Evolutionary conservation across 441 rosid genomes (phyloP), one percentile per base, ranked within the genome.

Genomic region (Adansonia madagascariensis): DNA sequence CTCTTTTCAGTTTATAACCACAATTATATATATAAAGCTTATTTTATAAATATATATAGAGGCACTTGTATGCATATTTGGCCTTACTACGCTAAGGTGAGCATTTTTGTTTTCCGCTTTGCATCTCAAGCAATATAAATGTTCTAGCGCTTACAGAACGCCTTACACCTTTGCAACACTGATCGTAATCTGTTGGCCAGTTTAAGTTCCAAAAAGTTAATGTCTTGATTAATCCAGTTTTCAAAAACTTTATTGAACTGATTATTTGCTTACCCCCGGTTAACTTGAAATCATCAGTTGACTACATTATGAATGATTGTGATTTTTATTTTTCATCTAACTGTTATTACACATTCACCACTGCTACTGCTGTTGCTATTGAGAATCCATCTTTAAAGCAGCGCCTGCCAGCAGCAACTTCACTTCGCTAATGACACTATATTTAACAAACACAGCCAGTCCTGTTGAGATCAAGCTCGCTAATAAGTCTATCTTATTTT

Each of bases 401-500:
- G 43, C 89, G 85, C 94, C 97, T 14, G 35, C 67, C 27, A 69
- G 78, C 68, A 84, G 85, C 44, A 79, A 80, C 82, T 94, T 94
- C 82, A 87, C 81, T 83, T 97, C 98, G 1, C 88, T 94, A 15
- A 94, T 91, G 97, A 91, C 97, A 11, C 93, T 94, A 64, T 94
- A 94, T 79, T 85, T 94, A 85, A 94, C 98, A 0, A 95, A 92
- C 79, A 85, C 78, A 11, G 91, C 95, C 11, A 91, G 85, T 65
- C 93, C 95, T 3, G 60, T 87, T 66, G 98, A 92, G 87, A 94
- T 94, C 81, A 91, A 91, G 87, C 91, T 88, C 61, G 98, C 98
- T 31, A 81, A 97, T 92, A 83, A 76, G 90, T 79, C 60, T 6
- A 75, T 14, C 11, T 77, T 27, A 43, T 41, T 20, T 44, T 61